Conservation (phyloP, 768 basidiomycete species). For the Mycena alexandri region DNA sequence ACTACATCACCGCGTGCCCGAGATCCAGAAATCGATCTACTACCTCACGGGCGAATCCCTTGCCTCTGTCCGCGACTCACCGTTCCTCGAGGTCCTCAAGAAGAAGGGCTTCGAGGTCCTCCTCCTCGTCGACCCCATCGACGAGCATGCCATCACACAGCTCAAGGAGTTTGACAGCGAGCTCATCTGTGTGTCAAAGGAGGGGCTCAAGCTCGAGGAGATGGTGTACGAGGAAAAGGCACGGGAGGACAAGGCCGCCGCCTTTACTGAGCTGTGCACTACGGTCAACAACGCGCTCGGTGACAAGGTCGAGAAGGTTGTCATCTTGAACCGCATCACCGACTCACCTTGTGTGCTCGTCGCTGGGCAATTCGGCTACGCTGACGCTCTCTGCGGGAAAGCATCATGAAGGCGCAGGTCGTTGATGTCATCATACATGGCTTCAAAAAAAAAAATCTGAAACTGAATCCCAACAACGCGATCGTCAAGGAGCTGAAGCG, state of each 20-base stretch:
- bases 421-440: constrained; percentile 99
- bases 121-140: constrained; percentile 97
- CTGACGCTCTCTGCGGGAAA: constrained; percentile 63
- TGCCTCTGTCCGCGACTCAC: constrained; percentile 89
- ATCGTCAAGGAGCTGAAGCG: constrained; percentile 97
- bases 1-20: constrained; percentile 99
- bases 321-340: constrained; percentile 96
- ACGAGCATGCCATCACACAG: constrained; percentile 98
- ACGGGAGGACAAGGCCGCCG: constrained; percentile 87
- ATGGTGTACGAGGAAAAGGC: constrained; percentile 95
- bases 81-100: constrained; percentile 99
- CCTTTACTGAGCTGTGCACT: constrained; percentile 90
- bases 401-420: constrained; percentile 99
- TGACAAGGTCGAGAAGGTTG: constrained; percentile 99
- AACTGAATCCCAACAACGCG: constrained; percentile 91
- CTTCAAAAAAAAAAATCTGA: constrained; percentile 97
- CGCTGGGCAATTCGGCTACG: constrained; percentile 95
- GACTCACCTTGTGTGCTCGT: constrained; percentile 98
- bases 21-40: constrained; percentile 98
- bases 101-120: constrained; percentile 99
- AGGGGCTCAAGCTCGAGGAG: constrained; percentile 99
- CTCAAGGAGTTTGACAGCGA: constrained; percentile 99
- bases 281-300: constrained; percentile 98
- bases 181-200: constrained; percentile 97
- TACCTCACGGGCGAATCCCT: constrained; percentile 99